Conservation (phyloP, 352 stramenopile genomes). For the Phytophthora sp. region DNA sequence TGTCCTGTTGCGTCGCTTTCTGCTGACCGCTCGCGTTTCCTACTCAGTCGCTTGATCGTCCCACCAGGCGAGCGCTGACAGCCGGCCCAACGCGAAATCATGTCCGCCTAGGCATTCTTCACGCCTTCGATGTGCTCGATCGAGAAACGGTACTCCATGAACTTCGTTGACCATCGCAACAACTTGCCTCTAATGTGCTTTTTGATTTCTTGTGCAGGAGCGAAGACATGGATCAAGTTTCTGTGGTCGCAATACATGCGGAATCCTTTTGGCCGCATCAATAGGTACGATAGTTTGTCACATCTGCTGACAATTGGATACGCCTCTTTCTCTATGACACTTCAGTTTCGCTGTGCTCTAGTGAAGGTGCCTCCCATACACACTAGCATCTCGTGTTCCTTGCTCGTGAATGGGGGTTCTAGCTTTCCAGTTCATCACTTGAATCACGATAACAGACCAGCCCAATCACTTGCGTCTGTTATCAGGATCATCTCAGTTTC, state of each 20-base stretch:
- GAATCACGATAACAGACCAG: neutral
- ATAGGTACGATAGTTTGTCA: neutral
- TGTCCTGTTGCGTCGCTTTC: too few relatives aligned
- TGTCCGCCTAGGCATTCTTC: neutral
- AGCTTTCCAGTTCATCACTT: neutral
- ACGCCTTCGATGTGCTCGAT: neutral
- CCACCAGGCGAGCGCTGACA: too few relatives aligned
- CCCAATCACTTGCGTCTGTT: neutral
- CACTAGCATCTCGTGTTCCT: neutral
- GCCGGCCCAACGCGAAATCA: neutral
- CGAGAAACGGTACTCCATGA: neutral
- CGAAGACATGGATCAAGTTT: neutral
- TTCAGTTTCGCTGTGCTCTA: neutral
- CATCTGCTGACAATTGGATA: neutral
- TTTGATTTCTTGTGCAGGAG: neutral
- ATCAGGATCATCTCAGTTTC: too few relatives aligned
- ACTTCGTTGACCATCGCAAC: neutral
- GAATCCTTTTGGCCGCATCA: neutral
- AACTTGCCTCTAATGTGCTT: neutral
- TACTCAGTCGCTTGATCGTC: too few relatives aligned
- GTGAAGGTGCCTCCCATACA: neutral
- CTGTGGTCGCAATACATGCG: neutral
- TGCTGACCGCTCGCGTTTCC: too few relatives aligned
- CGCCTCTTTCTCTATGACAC: neutral
- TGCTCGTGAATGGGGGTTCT: neutral